Evolutionary conservation across 371 early-diverging fungal genomes (phyloP), one percentile per base, ranked within the genome.

Genomic region (Umbelopsis sp.): DNA sequence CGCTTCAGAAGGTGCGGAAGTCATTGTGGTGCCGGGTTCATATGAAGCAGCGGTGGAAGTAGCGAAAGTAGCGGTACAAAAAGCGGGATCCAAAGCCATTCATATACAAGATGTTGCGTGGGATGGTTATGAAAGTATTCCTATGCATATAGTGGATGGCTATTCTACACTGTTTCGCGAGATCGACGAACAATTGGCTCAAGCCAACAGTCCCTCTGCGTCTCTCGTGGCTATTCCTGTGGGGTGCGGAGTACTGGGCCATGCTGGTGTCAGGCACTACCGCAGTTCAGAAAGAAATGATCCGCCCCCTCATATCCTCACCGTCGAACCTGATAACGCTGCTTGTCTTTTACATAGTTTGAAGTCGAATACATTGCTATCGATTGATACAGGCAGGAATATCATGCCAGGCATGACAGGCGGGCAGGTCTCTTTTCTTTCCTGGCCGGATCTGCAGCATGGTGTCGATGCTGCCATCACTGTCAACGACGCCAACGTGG

Each of bases 351-450:
- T 57, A 32, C 29, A 12, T 12, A 57, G 57, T 37, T 35, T 57
- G 1, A 35, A 29, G 29, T 10, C 29, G 10, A 32, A 12, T 35
- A 35, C 37, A 12, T n/a, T 57, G 35, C 22, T 35, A 12, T 29
- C 29, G 11, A 57, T 57, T 35, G 57, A 57, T 1, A 16, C 57
- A 8, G 35, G 35, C 12, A 29, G 32, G 11, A 57, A 57, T 18
- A 57, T 57, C 12, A 57, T 57, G 57, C 57, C 57, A 18, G 57
- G 57, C 16, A 16, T 57, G 37, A 57, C 57, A 25, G 57, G 57
- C 3, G 35, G 35, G 16, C 29, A 57, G 8, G 35, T 57, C 5
- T 57, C 57, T 6, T 57, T 37, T 18, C 57, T 29, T 57, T 57
- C 57, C 5, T 57, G 57, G 57, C 57, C 57, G 7, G 57, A 57